Conservation (phyloP, 306 rosid species). For the Calophaca sinica region DNA sequence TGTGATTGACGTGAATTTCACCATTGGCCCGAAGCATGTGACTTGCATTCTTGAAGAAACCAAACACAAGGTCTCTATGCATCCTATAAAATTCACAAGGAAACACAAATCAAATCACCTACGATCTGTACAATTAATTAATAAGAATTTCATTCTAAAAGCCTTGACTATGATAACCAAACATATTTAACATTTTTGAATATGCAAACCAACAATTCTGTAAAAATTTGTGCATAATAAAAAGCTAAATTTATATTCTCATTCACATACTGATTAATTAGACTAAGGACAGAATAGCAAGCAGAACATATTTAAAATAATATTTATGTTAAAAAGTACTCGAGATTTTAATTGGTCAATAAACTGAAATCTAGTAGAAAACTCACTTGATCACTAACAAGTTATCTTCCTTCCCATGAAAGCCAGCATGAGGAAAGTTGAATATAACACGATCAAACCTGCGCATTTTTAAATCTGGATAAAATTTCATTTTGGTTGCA, state of each 20-base stretch:
- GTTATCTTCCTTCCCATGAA: constrained; percentile 50
- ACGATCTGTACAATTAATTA: too few species aligned
- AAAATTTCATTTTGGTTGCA: constrained; percentile 60
- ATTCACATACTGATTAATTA: background rate
- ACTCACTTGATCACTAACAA: constrained; percentile 50
- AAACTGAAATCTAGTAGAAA: background rate
- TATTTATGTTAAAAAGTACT: background rate
- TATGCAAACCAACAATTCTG: background rate
- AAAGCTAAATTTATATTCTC: too few species aligned
- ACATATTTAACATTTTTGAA: background rate
- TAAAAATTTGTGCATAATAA: background rate
- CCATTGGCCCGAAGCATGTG: constrained; percentile 57
- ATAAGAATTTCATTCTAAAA: background rate
- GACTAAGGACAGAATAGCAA: background rate
- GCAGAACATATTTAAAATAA: background rate
- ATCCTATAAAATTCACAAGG: constrained; percentile 45
- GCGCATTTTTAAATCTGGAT: constrained; percentile 45
- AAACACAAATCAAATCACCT: background rate
- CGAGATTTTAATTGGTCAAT: background rate
- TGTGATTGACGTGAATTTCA: constrained; percentile 70
- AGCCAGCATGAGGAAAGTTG: constrained; percentile 76
- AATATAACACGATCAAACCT: constrained; percentile 62
- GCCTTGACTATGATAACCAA: background rate
- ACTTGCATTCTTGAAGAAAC: constrained; percentile 59
- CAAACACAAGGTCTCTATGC: constrained; percentile 59